phyloP scores from a whole-genome alignment of 192 early-diverging fungal genomes.

The Glomus cerebriforme region DNA sequence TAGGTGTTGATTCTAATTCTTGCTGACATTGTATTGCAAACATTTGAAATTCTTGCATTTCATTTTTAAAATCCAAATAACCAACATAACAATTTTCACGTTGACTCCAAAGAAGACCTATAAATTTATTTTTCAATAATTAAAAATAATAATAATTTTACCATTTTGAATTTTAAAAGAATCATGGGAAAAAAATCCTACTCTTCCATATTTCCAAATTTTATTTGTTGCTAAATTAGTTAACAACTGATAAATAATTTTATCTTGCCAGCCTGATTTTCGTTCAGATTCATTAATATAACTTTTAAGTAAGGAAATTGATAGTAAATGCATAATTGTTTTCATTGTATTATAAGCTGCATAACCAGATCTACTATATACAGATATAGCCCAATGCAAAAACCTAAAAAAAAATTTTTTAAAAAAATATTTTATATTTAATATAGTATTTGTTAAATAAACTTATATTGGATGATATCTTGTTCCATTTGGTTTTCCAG shows the following conservation, averaged over 20 bases:
- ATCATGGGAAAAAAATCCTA: constrained; percentile 6
- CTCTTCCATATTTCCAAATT: background rate
- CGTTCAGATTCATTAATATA: background rate
- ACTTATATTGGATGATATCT: constrained; percentile 19
- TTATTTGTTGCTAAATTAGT: background rate
- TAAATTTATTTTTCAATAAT: background rate
- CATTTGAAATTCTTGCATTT: too few species aligned
- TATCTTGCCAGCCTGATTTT: background rate
- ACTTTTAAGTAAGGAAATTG: background rate
- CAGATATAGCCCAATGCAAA: background rate
- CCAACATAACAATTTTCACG: background rate
- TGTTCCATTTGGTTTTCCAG: background rate
- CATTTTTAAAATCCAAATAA: too few species aligned
- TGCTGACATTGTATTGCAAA: too few species aligned
- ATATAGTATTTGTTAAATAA: background rate
- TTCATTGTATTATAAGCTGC: background rate
- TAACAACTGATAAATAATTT: background rate
- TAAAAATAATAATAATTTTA: background rate
- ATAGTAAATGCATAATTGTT: constrained; percentile 7
- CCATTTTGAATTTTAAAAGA: constrained; percentile 15
- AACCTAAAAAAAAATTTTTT: constrained; percentile 9
- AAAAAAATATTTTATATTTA: background rate
- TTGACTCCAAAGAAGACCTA: background rate
- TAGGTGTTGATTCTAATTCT: too few species aligned
- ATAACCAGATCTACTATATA: background rate